Conservation (phyloP, 176 grass and related monocot species). For the Musa acuminata region DNA sequence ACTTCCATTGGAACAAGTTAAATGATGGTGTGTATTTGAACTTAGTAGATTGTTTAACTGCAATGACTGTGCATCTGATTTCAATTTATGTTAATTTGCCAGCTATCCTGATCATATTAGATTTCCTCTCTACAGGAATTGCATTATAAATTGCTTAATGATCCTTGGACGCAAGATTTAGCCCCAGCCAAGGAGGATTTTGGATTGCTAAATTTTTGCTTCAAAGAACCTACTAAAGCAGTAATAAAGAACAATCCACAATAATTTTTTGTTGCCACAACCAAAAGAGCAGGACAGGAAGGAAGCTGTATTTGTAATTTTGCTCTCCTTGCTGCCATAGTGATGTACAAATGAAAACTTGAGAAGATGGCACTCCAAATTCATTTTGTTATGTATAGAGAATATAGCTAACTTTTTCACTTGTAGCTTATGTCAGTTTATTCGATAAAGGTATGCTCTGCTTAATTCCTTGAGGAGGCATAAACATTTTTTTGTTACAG, state of each 20-base stretch:
- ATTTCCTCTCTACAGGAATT: conserved; percentile 32
- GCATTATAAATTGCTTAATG: conserved; percentile 95
- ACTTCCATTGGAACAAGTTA: not conserved
- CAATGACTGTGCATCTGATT: not conserved
- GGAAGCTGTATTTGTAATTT: too few relatives aligned
- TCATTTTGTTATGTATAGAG: too few relatives aligned
- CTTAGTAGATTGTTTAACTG: not conserved
- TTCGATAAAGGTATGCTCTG: too few relatives aligned
- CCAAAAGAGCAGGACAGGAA: too few relatives aligned
- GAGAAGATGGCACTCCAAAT: too few relatives aligned
- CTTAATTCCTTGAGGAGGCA: too few relatives aligned
- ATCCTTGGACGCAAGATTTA: conserved; percentile 65
- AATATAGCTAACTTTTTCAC: too few relatives aligned
- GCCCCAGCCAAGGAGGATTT: conserved; percentile 27
- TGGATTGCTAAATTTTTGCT: conserved; percentile 51
- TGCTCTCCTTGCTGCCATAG: too few relatives aligned
- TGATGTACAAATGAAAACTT: too few relatives aligned
- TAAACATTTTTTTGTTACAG: too few relatives aligned
- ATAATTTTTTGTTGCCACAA: too few relatives aligned
- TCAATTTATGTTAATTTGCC: not conserved
- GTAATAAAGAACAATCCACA: not conserved
- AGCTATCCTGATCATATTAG: not conserved
- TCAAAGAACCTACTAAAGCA: conserved; percentile 27
- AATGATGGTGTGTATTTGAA: not conserved
- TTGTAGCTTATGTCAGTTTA: too few relatives aligned